Base-by-base conservation (phyloP, 2,329 filamentous ascomycete species). In the Paecilomyces variotii region DNA sequence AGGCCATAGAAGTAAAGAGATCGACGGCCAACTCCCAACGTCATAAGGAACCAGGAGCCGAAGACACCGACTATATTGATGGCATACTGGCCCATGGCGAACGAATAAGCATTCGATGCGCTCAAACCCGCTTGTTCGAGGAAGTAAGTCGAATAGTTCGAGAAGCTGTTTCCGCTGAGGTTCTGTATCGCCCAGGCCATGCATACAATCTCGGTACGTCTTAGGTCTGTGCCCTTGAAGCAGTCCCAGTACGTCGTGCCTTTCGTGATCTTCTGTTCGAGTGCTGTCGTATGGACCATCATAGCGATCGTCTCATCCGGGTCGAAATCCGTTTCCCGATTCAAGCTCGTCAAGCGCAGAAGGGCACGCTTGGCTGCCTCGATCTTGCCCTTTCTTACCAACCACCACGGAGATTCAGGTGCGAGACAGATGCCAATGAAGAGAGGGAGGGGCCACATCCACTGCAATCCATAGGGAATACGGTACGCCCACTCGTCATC, bases 271-370 rank as follows among this genome's bases (percentile, higher is more conserved):
- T 85, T 79, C 68, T 89, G 82, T 71, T 96, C 91, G 10, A 95
- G 78, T 0, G 88, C 87, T 0, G 89, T 92, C 0, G 91, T 96
- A 70, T 95, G 90, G 1, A 91, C 85, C 89, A 96, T 96, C 90
- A 96, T 95, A 66, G 89, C 87, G 55, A 96, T 80, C 0, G 90
- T 94, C 75, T 94, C 90, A 62, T 95, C 88, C 10, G 88, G 84
- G 67, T 95, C 84, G 65, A 94, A 92, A 60, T 87, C 82, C 0
- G 84, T 87, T 60, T 90, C 86, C 1, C 65, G 62, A 6, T 72
- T 67, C 12, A 71, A 54, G 65, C 74, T 75, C 2, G 82, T 81
- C 59, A 86, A 63, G 58, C 77, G 69, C 54, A 70, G 63, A 27
- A 77, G 64, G 4, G 74, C 61, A 54, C 71, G 72, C 64, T 80